Evolutionary conservation across 306 rosid species (phyloP).

Genomic region (Lablab purpureus): DNA sequence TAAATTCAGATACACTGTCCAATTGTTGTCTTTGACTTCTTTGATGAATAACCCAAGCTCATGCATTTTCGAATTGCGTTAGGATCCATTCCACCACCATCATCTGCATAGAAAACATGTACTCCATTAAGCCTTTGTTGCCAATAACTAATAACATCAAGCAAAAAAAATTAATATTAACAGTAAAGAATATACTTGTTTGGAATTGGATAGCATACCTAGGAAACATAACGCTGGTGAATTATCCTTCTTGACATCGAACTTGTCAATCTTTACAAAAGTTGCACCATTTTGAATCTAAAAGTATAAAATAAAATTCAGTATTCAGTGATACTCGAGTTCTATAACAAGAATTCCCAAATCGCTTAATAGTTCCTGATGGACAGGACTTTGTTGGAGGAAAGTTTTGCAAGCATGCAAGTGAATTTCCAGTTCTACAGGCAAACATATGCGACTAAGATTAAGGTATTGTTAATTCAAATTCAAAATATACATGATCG

Average conservation of each 20-base stretch:
- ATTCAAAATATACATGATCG: neutral
- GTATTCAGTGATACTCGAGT: conserved; percentile 39
- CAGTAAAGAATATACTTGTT: conserved; percentile 24
- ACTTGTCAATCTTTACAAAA: conserved; percentile 79
- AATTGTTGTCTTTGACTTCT: conserved; percentile 89
- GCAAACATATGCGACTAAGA: conserved; percentile 15
- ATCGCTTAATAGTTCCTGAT: conserved; percentile 22
- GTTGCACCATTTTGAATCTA: conserved; percentile 93
- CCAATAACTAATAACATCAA: conserved; percentile 21
- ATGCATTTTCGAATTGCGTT: conserved; percentile 81
- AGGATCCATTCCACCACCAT: conserved; percentile 97
- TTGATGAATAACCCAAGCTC: conserved; percentile 97
- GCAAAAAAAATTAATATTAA: conserved; percentile 34
- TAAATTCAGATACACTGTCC: conserved; percentile 76
- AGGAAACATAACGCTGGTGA: conserved; percentile 85
- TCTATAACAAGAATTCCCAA: conserved; percentile 19
- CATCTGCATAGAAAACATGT: conserved; percentile 66
- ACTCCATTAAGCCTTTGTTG: conserved; percentile 11
- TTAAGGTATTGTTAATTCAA: conserved; percentile 16
- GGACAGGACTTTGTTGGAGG: conserved; percentile 14
- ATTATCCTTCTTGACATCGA: conserved; percentile 76
- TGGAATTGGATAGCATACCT: conserved; percentile 56
- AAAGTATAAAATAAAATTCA: conserved; percentile 33
- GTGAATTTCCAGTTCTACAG: conserved; percentile 7
- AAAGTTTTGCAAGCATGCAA: conserved; percentile 25